Evolutionary conservation across 2,329 filamentous ascomycete genomes (phyloP), one percentile per base, ranked within the genome.

Genomic region (Truncatella angustata): DNA sequence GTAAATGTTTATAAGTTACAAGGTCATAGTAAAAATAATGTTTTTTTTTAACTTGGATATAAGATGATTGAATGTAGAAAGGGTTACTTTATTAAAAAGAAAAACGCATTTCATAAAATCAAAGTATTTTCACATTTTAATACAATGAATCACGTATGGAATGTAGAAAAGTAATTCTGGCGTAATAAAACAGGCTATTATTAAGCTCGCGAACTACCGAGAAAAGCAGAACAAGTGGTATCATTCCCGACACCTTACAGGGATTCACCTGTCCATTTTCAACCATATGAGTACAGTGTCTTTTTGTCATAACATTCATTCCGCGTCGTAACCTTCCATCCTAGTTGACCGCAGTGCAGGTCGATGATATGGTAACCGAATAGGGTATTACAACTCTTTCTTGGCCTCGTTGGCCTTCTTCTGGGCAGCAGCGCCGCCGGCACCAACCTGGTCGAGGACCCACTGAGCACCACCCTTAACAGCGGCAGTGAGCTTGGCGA

Each of bases 401-500:
- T 76, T 73, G 6, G 63, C 56, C 50, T 76, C 69, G 36, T 70
- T 63, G 11, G 73, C 74, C 66, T 79, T 75, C 60, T 79, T 59
- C 65, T 76, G 73, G 0, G 79, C 78, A 16, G 67, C 74, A 18
- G 78, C 71, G 1, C 74, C 70, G 0, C 80, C 80, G 5, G 76
- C 57, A 30, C 69, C 69, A 14, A 84, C 65, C 60, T 84, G 79
- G 30, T 66, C 63, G 48, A 73, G 55, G 50, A 80, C 66, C 81
- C 80, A 84, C 54, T 77, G 73, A 70, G 75, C 78, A 23, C 73
- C 71, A 21, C 70, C 70, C 58, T 73, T 69, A 54, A 77, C 68
- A 45, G 67, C 70, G 56, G 80, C 79, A 53, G 71, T 70, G 52
- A 90, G 60, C 69, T 86, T 87, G 64, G 84, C 85, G 57, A 84